These are phyloP conservation scores for Puccinia coronata DNA, from an alignment of 1,284 basidiomycete species.

Conservation along the genomic window DNA sequence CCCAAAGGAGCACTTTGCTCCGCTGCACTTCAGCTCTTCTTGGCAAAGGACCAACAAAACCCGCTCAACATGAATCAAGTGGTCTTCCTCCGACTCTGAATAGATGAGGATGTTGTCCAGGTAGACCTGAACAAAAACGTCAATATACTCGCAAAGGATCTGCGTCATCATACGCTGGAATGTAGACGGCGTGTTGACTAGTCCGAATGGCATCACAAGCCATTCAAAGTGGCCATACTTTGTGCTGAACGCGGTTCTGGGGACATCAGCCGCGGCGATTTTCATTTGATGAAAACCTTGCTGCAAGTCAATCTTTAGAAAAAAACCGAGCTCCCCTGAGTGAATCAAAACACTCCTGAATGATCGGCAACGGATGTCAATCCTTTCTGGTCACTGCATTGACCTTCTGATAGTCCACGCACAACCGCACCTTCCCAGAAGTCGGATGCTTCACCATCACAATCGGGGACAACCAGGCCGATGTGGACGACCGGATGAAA, in stretches of 20 bases:
- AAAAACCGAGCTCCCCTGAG: neutral
- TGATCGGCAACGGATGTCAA: neutral
- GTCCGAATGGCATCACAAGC: too few species aligned
- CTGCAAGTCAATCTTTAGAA: slow-evolving; percentile 8
- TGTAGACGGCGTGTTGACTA: too few species aligned
- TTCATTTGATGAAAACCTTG: slow-evolving; percentile 10
- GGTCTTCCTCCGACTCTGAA: slow-evolving; percentile 20
- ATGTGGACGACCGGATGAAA: too few species aligned
- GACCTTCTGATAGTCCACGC: too few species aligned
- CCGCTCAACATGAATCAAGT: slow-evolving; percentile 20
- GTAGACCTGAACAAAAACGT: neutral
- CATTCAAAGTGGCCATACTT: too few species aligned
- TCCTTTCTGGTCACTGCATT: neutral
- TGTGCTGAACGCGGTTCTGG: slow-evolving; percentile 26
- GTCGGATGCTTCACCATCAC: too few species aligned
- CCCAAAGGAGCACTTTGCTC: neutral
- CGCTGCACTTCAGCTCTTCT: neutral
- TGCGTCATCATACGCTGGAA: too few species aligned
- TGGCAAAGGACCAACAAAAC: slow-evolving; percentile 9
- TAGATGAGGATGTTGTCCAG: neutral
- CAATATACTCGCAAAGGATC: neutral
- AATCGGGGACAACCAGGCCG: too few species aligned
- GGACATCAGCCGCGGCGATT: neutral
- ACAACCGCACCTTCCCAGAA: too few species aligned
- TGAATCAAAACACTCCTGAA: too few species aligned